Conservation (phyloP, 2,329 filamentous ascomycete genomes). For the Penicillium hesseltinei region DNA sequence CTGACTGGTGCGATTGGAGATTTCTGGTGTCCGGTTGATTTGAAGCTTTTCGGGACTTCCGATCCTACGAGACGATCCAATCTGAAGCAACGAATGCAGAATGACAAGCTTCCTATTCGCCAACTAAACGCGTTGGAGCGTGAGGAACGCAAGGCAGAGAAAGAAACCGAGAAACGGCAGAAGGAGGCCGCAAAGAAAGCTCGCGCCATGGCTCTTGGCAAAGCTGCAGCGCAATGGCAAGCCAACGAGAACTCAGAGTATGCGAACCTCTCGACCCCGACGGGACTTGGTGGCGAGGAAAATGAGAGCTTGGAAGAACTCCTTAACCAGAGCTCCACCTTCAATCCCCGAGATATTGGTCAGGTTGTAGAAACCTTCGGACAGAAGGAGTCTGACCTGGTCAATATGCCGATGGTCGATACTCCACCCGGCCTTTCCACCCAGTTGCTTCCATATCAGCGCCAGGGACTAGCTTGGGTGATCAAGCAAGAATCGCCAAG, state of each 20-base stretch:
- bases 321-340: slow-evolving; percentile 62
- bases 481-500: slow-evolving; percentile 69
- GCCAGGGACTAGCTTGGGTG: slow-evolving; percentile 78
- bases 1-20: slow-evolving; percentile 64
- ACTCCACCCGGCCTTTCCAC: slow-evolving; percentile 67
- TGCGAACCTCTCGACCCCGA: slow-evolving; percentile 37
- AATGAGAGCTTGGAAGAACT: slow-evolving; percentile 60
- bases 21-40: slow-evolving; percentile 70
- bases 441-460: slow-evolving; percentile 74
- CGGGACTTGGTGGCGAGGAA: slow-evolving; percentile 23
- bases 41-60: slow-evolving; percentile 68
- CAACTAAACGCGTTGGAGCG: slow-evolving; percentile 56
- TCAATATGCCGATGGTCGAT: slow-evolving; percentile 67
- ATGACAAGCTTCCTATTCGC: slow-evolving; percentile 60
- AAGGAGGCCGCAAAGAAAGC: slow-evolving; percentile 38
- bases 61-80: slow-evolving; percentile 52
- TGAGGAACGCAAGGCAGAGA: slow-evolving; percentile 44
- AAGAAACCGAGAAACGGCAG: slow-evolving; percentile 53
- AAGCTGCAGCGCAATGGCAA: slow-evolving; percentile 27
- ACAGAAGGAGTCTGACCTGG: slow-evolving; percentile 66
- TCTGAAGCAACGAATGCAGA: slow-evolving; percentile 63
- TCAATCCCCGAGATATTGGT: slow-evolving; percentile 64
- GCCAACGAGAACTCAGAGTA: slow-evolving; percentile 29
- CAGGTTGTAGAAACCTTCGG: slow-evolving; percentile 69
- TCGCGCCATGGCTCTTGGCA: slow-evolving; percentile 26